A percentile compares a stretch with the other conserved stretches of the same genome.
These are phyloP conservation scores for Omphalotus guepiniiformis DNA, from an alignment of 768 basidiomycete species.

Conservation along the genomic window DNA sequence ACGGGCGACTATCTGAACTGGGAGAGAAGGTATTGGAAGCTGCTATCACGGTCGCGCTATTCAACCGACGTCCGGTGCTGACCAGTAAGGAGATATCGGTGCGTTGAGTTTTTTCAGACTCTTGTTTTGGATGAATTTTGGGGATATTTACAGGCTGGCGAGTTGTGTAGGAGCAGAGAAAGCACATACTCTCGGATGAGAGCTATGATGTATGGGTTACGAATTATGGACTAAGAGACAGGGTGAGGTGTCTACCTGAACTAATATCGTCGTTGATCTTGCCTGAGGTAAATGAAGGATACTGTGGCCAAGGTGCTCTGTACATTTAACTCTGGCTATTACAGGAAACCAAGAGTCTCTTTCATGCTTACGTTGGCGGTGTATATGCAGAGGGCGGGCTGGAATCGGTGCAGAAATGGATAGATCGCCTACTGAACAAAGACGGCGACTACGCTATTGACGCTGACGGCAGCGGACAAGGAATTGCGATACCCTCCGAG, in stretches of 20 bases:
- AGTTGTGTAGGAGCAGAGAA: conserved; percentile 22
- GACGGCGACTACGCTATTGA: conserved; percentile 15
- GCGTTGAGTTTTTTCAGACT: conserved; percentile 20
- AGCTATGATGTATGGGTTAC: conserved; percentile 46
- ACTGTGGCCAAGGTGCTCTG: conserved; percentile 3
- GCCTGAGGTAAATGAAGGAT: conserved; percentile 35
- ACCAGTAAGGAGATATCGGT: conserved; percentile 48
- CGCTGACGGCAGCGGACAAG: neutral
- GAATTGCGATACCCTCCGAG: neutral
- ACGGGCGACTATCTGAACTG: conserved; percentile 50
- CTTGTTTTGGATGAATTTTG: no score
- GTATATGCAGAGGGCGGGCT: conserved; percentile 54
- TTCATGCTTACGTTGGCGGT: conserved; percentile 66
- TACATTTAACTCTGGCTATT: conserved; percentile 1
- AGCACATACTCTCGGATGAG: conserved; percentile 34
- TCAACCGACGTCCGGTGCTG: conserved; percentile 47
- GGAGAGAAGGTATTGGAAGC: conserved; percentile 46
- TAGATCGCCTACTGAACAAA: conserved; percentile 38
- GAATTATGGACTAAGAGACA: conserved; percentile 43
- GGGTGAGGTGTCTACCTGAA: conserved; percentile 42
- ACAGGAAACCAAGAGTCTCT: conserved; percentile 54
- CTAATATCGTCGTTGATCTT: conserved; percentile 28
- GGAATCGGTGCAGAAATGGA: conserved; percentile 51
- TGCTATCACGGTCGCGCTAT: conserved; percentile 43
- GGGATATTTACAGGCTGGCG: neutral